Base-by-base conservation (phyloP, 2,329 filamentous ascomycete genomes). In the Nemania sp. region DNA sequence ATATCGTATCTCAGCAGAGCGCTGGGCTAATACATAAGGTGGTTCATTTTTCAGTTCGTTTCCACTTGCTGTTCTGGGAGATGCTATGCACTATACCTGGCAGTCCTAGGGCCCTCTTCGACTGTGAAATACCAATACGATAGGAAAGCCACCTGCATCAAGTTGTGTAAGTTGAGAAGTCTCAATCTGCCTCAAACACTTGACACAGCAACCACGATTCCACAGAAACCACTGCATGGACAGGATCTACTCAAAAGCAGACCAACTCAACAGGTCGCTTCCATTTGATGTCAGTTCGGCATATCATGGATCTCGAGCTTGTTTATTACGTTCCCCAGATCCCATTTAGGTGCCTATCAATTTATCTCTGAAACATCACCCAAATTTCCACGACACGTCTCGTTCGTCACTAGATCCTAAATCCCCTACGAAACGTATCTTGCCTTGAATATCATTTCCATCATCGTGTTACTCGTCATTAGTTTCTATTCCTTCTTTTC, bases 161-260 rank as follows among this genome's bases (percentile, higher is more conserved):
- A 50, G 32, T 34, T 20, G 20, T 5, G 52, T 20, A 51, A 11
- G 13, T n/a, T 39, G 50, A 54, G 58, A 60, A 54, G 61, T 59
- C 50, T 65, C 58, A 53, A 15, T 52, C 39, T 46, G 17, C 25
- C 45, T 7, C 34, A 59, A 12, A 55, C 52, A 52, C 15, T 48
- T 21, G 11, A 50, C 20, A 55, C 43, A 50, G 63, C 54, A 61
- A 51, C 57, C 50, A 54, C 60, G 54, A 52, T 49, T 34, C 32
- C 13, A 25, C 13, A 35, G 18, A 43, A 17, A 25, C 25, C 15
- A 32, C 9, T 29, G 11, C 25, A 34, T 13, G 9, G 29, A 48
- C 25, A 32, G 35, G 35, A 29, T 29, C 7, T 7, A 29, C 25
- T 29, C 25, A 5, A 39, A 39, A 13, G 12, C 21, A 20, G 4